phyloP scores from a whole-genome alignment of 2,329 filamentous ascomycete species.

The Epichloe elymi region DNA sequence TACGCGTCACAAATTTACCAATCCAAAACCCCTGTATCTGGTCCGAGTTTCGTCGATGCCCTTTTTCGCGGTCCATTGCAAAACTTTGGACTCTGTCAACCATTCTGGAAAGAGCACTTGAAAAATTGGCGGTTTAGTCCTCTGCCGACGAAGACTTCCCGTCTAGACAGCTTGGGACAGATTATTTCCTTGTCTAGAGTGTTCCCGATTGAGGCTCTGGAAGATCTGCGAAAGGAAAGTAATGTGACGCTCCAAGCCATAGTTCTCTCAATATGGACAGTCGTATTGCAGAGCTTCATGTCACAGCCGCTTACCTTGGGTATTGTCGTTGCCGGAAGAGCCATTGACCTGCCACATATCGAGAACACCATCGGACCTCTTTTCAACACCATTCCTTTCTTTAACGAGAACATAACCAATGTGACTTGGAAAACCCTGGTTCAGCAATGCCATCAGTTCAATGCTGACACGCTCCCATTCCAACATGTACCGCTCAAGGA shows the following conservation, averaged over 20 bases:
- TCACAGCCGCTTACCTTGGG: slow-evolving; percentile 46
- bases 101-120: slow-evolving; percentile 58
- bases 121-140: slow-evolving; percentile 13
- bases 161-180: slow-evolving; percentile 6
- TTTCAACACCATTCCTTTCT: slow-evolving; percentile 80
- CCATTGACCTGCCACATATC: slow-evolving; percentile 51
- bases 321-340: slow-evolving; percentile 65
- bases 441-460: slow-evolving; percentile 55
- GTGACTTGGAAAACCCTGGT: slow-evolving; percentile 49
- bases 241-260: slow-evolving; percentile 69
- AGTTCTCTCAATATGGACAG: slow-evolving; percentile 61
- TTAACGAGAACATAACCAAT: slow-evolving; percentile 28
- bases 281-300: slow-evolving; percentile 42
- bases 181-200: slow-evolving; percentile 8
- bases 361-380: slow-evolving; percentile 65
- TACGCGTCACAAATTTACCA: slow-evolving; percentile 28
- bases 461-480: slow-evolving; percentile 52
- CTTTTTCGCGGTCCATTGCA: slow-evolving; percentile 57
- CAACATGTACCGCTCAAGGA: slow-evolving; percentile 63
- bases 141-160: background rate
- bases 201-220: slow-evolving; percentile 31
- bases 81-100: slow-evolving; percentile 23
- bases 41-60: slow-evolving; percentile 50
- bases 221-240: slow-evolving; percentile 40
- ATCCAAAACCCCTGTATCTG: slow-evolving; percentile 13